Conservation (phyloP, 345 rosid genomes). For the Citrus inodora region DNA sequence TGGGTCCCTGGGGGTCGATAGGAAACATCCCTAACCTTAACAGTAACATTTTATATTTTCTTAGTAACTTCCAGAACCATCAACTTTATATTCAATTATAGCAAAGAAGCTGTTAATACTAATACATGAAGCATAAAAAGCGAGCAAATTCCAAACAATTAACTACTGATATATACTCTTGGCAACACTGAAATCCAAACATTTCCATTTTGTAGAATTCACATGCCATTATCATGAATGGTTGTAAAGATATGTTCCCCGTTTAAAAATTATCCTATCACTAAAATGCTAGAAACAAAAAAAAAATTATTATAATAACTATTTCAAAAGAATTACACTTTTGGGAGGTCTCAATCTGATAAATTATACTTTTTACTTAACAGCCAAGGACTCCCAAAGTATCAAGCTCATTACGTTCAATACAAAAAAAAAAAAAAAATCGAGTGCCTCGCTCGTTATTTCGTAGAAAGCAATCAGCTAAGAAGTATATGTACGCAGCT, state of each 20-base stretch:
- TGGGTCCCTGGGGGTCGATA: constrained; percentile 85
- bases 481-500: background rate
- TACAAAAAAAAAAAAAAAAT: background rate
- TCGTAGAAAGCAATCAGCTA: background rate
- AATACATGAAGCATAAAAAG: background rate
- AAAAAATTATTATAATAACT: background rate
- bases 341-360: background rate
- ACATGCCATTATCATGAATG: background rate
- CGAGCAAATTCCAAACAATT: background rate
- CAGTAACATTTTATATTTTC: constrained; percentile 1
- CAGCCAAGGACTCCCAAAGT: background rate
- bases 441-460: background rate
- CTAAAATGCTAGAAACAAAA: background rate
- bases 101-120: constrained; percentile 2
- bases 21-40: constrained; percentile 57
- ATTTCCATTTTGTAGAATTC: no score
- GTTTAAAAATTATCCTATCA: background rate
- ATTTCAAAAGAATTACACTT: background rate
- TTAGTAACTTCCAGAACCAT: constrained; percentile 18
- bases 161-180: background rate
- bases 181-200: background rate
- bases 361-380: background rate
- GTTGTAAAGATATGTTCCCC: background rate
- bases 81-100: background rate
- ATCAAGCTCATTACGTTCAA: background rate